Conservation (phyloP, 2,329 filamentous ascomycete genomes). For the Leptoxyphium fumago region DNA sequence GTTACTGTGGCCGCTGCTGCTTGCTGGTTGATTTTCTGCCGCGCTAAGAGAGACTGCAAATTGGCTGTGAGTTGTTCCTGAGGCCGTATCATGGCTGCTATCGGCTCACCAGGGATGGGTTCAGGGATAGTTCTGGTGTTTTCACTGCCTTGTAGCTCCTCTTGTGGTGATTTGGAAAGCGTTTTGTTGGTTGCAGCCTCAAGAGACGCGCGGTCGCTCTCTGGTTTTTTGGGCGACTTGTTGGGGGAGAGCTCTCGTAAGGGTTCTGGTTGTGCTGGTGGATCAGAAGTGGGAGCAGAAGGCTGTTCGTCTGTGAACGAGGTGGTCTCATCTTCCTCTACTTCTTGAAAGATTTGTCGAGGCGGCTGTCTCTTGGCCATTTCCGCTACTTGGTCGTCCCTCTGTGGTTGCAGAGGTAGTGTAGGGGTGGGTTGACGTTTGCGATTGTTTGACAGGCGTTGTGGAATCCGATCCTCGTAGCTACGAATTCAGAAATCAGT, state of each 20-base stretch:
- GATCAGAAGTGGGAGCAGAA: background rate
- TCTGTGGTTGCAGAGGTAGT: conserved; percentile 11
- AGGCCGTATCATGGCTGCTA: conserved; percentile 3
- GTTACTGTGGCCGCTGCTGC: background rate
- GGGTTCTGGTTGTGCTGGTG: conserved; percentile 5
- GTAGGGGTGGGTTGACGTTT: conserved; percentile 17
- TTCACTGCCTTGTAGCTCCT: background rate
- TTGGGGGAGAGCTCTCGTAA: conserved; percentile 18
- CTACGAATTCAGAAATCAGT: background rate
- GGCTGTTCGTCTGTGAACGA: background rate
- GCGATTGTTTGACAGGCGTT: conserved; percentile 17
- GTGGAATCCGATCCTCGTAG: background rate
- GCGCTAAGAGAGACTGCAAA: conserved; percentile 10
- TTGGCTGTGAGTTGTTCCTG: conserved; percentile 10
- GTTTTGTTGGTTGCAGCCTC: background rate
- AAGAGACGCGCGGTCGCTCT: conserved; percentile 3
- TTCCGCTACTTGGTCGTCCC: background rate
- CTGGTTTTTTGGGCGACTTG: conserved; percentile 6
- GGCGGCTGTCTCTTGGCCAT: background rate
- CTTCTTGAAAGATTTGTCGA: conserved; percentile 16
- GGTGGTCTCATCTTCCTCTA: conserved; percentile 15
- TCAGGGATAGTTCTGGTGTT: background rate
- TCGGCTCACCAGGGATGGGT: conserved; percentile 1
- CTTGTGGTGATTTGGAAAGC: background rate
- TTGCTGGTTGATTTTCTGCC: conserved; percentile 4